phyloP scores from a whole-genome alignment of 345 rosid genomes.

The Pistacia atlantica region DNA sequence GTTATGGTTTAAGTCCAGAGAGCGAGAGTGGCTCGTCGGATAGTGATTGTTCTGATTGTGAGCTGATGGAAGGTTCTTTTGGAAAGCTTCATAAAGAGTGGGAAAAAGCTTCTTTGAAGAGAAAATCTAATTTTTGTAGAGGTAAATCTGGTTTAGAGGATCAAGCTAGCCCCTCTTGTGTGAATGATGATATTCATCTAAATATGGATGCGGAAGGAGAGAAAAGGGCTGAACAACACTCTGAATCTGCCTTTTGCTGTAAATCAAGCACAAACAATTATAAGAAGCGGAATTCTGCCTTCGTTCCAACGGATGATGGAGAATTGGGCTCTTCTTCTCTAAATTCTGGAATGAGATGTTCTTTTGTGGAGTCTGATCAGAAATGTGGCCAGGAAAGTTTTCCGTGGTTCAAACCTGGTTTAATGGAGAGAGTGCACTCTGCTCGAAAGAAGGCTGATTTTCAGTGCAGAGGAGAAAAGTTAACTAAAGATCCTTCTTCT shows the following conservation, averaged over 20 bases:
- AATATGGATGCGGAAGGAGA: slow-evolving; percentile 28
- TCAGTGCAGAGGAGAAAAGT: slow-evolving; percentile 9
- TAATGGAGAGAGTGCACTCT: slow-evolving; percentile 2
- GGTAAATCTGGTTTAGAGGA: slow-evolving; percentile 31
- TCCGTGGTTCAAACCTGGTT: slow-evolving; percentile 3
- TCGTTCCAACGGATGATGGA: slow-evolving; percentile 26
- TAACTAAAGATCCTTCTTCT: slow-evolving; percentile 11
- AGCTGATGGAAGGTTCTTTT: slow-evolving; percentile 62
- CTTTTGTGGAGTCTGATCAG: slow-evolving; percentile 12
- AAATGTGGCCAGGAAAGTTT: slow-evolving; percentile 11
- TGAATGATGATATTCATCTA: slow-evolving; percentile 23
- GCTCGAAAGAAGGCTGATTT: slow-evolving; percentile 16
- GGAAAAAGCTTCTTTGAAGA: slow-evolving; percentile 57
- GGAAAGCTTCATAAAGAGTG: slow-evolving; percentile 61
- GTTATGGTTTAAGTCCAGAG: slow-evolving; percentile 51
- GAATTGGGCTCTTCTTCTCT: slow-evolving; percentile 17
- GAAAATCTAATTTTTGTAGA: slow-evolving; percentile 34
- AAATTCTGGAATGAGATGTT: slow-evolving; percentile 22
- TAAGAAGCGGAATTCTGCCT: slow-evolving; percentile 29
- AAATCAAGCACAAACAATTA: slow-evolving; percentile 26
- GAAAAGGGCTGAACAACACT: slow-evolving; percentile 24
- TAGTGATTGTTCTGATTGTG: slow-evolving; percentile 70
- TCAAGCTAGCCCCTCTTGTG: slow-evolving; percentile 34
- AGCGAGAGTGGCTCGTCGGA: slow-evolving; percentile 40
- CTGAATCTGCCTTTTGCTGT: slow-evolving; percentile 26